Evolutionary conservation across 768 basidiomycete species (phyloP), one percentile per base, ranked within the genome.

Genomic region (Mycena galopus): DNA sequence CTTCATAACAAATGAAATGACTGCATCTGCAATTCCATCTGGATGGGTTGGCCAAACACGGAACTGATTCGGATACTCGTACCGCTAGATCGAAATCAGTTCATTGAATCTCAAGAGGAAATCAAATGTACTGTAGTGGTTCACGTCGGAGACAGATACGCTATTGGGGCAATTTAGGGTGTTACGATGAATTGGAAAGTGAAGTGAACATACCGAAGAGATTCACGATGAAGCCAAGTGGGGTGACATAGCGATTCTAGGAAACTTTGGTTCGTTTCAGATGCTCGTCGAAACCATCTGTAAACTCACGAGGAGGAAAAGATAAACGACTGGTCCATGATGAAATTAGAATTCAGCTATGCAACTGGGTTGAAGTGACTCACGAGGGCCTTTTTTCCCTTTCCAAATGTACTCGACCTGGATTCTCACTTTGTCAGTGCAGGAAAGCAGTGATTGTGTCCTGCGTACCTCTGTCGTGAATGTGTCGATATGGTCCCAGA

Each of bases 191-290:
- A 16, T 29, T 39, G 17, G 57, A 35, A 42, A 42, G 42, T 23
- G n/a, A n/a, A 30, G 35, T 33, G 51, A 6, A 35, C 74, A 65
- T 75, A 84, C 86, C 88, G 65, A 81, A 86, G 19, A 91, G 75
- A 69, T 91, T 90, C 50, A 91, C 77, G 25, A 91, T 86, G 76
- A 92, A 92, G 1, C 88, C 89, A 1, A 91, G 79, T 0, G 91
- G 91, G 0, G 88, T 91, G n/a, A 92, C 79, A 75, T 92, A 92
- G 30, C 91, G 88, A 75, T 91, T 92, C 91, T 92, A 37, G 16
- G 6, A 21, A 56, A 29, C 53, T 1, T 23, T 25, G 51, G 9
- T 12, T 32, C 8, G 35, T 62, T n/a, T 70, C 56, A 7, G 51
- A 7, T 37, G n/a, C n/a, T n/a, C n/a, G n/a, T 19, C 9, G n/a